These are phyloP conservation scores for Acorus gramineus DNA, from an alignment of 106 monocot genomes.

Conservation along the genomic window DNA sequence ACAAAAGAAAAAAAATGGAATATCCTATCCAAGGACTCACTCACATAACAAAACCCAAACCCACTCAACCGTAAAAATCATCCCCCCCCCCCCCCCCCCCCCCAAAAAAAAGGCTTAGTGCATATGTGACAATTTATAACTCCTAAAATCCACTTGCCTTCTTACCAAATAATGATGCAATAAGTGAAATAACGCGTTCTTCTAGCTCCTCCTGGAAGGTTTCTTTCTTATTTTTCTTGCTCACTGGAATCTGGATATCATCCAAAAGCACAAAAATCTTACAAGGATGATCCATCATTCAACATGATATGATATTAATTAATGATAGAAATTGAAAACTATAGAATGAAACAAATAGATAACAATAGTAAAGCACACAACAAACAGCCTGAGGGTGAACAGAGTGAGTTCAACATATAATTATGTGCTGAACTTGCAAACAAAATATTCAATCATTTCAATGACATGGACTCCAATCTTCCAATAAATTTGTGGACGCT, in stretches of 20 bases:
- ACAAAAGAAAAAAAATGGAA: background rate
- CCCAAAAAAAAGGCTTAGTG: background rate
- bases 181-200: constrained; percentile 86
- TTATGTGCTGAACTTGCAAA: too few relatives aligned
- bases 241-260: constrained; percentile 57
- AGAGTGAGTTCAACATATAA: too few relatives aligned
- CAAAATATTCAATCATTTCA: too few relatives aligned
- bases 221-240: constrained; percentile 94
- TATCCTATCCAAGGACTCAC: background rate
- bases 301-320: background rate
- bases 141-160: constrained; percentile 38
- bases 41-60: background rate
- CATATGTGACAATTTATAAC: background rate
- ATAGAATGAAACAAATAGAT: background rate
- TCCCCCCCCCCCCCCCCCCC: background rate
- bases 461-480: too few relatives aligned
- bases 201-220: constrained; percentile 94
- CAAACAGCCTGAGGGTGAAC: too few relatives aligned
- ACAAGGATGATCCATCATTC: too few relatives aligned
- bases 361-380: too few relatives aligned
- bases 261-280: background rate
- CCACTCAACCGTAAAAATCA: background rate
- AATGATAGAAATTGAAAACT: background rate
- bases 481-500: too few relatives aligned
- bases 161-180: constrained; percentile 99